Evolutionary conservation across 2,329 filamentous ascomycete genomes (phyloP).

Genomic region (Arthroderma uncinatum): DNA sequence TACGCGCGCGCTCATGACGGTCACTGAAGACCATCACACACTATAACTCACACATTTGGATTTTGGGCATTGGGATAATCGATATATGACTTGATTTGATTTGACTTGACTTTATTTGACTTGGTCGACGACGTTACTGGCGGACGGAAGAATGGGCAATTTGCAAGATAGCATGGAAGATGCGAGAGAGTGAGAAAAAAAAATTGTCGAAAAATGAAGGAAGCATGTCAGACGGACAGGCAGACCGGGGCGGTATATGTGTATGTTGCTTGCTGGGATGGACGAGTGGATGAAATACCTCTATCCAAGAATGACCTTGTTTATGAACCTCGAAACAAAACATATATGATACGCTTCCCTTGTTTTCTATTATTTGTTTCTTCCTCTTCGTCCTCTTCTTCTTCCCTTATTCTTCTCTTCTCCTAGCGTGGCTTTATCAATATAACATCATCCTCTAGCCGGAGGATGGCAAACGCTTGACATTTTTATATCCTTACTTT

Average conservation of each 20-base stretch:
- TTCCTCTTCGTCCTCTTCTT: not conserved
- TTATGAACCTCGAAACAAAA: not conserved
- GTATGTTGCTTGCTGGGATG: not conserved
- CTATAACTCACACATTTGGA: not conserved
- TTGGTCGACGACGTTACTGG: too few species aligned
- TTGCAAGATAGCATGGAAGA: not conserved
- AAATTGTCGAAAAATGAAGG: not conserved
- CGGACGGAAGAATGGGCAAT: not conserved
- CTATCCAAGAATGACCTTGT: not conserved
- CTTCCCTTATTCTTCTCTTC: not conserved
- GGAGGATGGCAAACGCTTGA: not conserved
- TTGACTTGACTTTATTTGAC: not conserved
- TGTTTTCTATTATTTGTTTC: not conserved
- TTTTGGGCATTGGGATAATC: not conserved
- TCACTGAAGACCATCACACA: not conserved
- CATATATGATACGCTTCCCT: not conserved
- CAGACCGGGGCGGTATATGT: not conserved
- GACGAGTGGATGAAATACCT: not conserved
- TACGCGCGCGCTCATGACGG: not conserved
- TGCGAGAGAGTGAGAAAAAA: not conserved
- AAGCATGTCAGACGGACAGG: not conserved
- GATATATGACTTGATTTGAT: not conserved
- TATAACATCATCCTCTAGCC: not conserved
- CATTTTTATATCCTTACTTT: constrained; percentile 4
- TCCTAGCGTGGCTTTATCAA: not conserved